Percentiles rank a stretch among this genome's conserved stretches.
Conservation (phyloP, 225 moss, liverwort and hornwort genomes). For the Rhytidiadelphus loreus region DNA sequence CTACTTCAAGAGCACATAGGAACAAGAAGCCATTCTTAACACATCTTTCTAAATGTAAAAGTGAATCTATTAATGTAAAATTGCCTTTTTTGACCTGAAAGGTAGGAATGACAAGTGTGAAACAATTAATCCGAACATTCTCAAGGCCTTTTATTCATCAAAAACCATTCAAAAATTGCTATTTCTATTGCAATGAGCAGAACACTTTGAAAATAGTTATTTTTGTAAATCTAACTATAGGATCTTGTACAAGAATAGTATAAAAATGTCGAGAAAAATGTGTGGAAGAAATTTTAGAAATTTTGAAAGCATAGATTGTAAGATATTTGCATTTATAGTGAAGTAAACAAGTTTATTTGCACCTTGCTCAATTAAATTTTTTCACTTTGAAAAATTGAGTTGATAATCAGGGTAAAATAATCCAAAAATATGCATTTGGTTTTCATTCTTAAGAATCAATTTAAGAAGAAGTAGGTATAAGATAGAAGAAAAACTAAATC, state of each 20-base stretch:
- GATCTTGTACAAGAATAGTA: no score
- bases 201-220: no score
- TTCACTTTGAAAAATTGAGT: not conserved
- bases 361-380: not conserved
- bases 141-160: no score
- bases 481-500: not conserved
- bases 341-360: not conserved
- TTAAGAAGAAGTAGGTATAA: not conserved
- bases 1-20: not conserved
- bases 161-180: no score
- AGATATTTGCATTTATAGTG: no score
- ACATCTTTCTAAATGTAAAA: not conserved
- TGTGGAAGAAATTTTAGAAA: no score
- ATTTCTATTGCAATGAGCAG: no score
- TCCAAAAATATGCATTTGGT: not conserved
- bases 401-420: accelerated
- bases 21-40: not conserved
- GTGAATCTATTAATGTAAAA: not conserved
- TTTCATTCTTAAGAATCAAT: not conserved
- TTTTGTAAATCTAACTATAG: no score
- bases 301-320: no score
- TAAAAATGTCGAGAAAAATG: no score
- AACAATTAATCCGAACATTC: not conserved
- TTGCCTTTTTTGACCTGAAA: not conserved
- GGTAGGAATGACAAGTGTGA: not conserved